Evolutionary conservation across 2,329 filamentous ascomycete species (phyloP).

Genomic region (Grosmannia clavigera): DNA sequence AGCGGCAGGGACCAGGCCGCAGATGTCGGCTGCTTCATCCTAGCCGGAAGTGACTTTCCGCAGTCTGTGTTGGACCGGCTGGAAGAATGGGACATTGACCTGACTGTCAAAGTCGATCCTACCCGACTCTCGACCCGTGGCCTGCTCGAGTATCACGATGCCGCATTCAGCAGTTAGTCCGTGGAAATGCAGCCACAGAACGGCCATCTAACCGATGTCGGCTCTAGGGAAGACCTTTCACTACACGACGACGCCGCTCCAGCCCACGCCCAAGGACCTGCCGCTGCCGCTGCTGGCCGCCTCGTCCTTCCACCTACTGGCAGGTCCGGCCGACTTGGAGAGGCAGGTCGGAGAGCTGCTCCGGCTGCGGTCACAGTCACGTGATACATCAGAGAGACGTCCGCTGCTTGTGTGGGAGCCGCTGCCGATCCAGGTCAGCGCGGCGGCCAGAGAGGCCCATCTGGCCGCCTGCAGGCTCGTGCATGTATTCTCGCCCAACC

Average conservation of each 20-base stretch:
- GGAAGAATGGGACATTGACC: neutral
- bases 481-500: constrained; percentile 4
- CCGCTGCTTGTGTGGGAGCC: constrained; percentile 2
- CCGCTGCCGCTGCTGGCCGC: neutral
- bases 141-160: constrained; percentile 3
- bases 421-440: neutral
- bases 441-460: neutral
- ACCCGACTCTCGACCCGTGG: neutral
- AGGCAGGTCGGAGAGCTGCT: neutral
- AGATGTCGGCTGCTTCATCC: constrained; percentile 4
- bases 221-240: constrained; percentile 1
- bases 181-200: neutral
- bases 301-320: constrained; percentile 2
- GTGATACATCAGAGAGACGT: neutral
- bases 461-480: neutral
- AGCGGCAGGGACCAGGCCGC: neutral
- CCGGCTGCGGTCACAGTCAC: neutral
- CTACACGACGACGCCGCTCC: constrained; percentile 3
- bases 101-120: neutral
- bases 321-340: neutral
- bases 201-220: neutral
- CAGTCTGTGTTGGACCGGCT: neutral
- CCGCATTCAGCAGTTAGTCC: neutral
- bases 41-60: constrained; percentile 3
- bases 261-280: constrained; percentile 1